These are phyloP conservation scores for Penstemon newberryi DNA, from an alignment of 257 asterid species.

Conservation along the genomic window DNA sequence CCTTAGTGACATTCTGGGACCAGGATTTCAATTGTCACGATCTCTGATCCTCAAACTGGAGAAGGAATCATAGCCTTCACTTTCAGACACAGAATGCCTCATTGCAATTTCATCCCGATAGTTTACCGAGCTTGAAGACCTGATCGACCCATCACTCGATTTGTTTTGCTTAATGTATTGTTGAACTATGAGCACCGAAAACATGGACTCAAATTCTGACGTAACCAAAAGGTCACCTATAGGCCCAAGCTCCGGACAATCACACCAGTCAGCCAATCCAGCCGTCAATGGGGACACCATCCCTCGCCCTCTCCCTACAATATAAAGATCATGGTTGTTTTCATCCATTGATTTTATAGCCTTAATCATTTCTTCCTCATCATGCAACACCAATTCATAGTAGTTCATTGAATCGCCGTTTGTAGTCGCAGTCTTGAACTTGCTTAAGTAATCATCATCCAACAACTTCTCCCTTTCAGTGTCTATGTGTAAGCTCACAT, in stretches of 20 bases:
- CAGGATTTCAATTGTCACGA: constrained; percentile 26
- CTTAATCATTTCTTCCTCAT: constrained; percentile 71
- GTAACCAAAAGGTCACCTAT: constrained; percentile 86
- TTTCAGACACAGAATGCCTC: constrained; percentile 39
- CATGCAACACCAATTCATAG: constrained; percentile 54
- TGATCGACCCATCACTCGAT: constrained; percentile 39
- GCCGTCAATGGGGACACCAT: constrained; percentile 56
- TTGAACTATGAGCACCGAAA: constrained; percentile 79
- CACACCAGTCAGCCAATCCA: constrained; percentile 92
- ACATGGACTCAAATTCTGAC: constrained; percentile 67
- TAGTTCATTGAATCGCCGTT: constrained; percentile 39
- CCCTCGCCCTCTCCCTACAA: constrained; percentile 87
- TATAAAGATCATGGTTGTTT: constrained; percentile 56
- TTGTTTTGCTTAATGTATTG: constrained; percentile 42
- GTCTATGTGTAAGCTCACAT: constrained; percentile 46
- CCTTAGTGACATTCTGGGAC: too few species aligned
- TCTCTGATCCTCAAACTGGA: constrained; percentile 55
- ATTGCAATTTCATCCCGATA: constrained; percentile 36
- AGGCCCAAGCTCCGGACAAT: constrained; percentile 91
- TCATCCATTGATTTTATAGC: constrained; percentile 78
- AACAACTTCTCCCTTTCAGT: constrained; percentile 47
- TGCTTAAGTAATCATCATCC: constrained; percentile 63
- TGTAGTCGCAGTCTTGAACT: constrained; percentile 52
- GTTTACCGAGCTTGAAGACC: constrained; percentile 38
- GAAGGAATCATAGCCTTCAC: constrained; percentile 51